Evolutionary conservation across 2,329 filamentous ascomycete species (phyloP).

Genomic region (Ceratocystis huliohia): DNA sequence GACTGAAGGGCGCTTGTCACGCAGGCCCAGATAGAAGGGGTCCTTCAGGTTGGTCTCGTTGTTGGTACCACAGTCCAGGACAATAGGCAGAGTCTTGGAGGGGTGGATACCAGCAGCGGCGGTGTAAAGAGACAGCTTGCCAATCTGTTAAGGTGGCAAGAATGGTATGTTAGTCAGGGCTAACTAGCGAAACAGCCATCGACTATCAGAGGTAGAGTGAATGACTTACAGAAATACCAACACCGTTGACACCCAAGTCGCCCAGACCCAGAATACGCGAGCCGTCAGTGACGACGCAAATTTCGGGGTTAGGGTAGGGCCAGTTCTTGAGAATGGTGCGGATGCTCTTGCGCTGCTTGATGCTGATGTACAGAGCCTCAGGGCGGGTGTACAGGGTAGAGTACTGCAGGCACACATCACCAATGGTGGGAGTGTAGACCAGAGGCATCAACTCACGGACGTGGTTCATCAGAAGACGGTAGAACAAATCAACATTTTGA

Average conservation of each 20-base stretch:
- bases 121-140: constrained; percentile 90
- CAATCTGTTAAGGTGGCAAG: constrained; percentile 42
- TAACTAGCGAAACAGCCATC: neutral
- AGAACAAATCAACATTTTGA: constrained; percentile 70
- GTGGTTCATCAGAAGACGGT: constrained; percentile 67
- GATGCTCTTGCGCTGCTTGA: constrained; percentile 83
- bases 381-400: constrained; percentile 90
- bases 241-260: constrained; percentile 91
- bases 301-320: constrained; percentile 80
- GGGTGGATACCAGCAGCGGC: constrained; percentile 91
- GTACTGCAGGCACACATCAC: constrained; percentile 93
- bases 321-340: constrained; percentile 83
- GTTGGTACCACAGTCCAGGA: constrained; percentile 53
- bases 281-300: constrained; percentile 92
- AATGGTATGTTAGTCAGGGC: constrained; percentile 8
- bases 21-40: constrained; percentile 77
- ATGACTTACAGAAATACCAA: constrained; percentile 74
- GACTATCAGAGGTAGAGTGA: constrained; percentile 9
- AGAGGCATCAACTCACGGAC: constrained; percentile 66
- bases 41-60: constrained; percentile 55
- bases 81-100: constrained; percentile 62
- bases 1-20: constrained; percentile 64
- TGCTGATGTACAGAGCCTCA: constrained; percentile 92
- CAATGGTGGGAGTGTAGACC: constrained; percentile 82
- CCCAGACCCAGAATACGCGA: constrained; percentile 86